phyloP scores from a whole-genome alignment of 2,329 filamentous ascomycete species.

The Madurella fahalii region DNA sequence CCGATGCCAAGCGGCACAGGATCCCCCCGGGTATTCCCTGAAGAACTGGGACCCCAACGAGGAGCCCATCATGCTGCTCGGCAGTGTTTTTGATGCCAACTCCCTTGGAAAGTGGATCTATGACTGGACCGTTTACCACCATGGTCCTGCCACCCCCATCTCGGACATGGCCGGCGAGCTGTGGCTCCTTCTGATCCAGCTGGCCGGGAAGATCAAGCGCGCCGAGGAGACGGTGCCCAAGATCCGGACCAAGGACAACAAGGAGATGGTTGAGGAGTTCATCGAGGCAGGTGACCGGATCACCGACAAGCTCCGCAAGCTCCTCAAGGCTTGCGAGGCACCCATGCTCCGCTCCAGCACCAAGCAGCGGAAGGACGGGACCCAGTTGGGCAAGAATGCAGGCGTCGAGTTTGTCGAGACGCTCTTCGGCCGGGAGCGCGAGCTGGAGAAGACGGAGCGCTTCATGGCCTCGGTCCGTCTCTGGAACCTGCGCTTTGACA shows the following conservation, averaged over 20 bases:
- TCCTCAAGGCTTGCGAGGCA: conserved; percentile 86
- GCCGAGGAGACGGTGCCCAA: conserved; percentile 72
- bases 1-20: conserved; percentile 59
- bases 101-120: conserved; percentile 99
- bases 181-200: conserved; percentile 90
- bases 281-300: conserved; percentile 83
- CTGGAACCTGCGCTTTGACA: conserved; percentile 92
- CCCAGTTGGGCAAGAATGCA: conserved; percentile 82
- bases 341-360: conserved; percentile 74
- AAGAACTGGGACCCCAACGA: conserved; percentile 98
- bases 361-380: conserved; percentile 67
- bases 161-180: conserved; percentile 90
- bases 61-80: conserved; percentile 87
- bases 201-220: conserved; percentile 89
- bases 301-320: conserved; percentile 75
- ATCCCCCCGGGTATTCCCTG: conserved; percentile 90
- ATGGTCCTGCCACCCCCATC: conserved; percentile 76
- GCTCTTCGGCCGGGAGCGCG: conserved; percentile 86
- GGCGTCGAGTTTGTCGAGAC: conserved; percentile 95
- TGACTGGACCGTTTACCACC: conserved; percentile 94
- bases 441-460: conserved; percentile 85
- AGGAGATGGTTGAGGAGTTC: conserved; percentile 84
- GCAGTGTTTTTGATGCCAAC: conserved; percentile 96
- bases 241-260: conserved; percentile 68
- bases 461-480: conserved; percentile 84